phyloP scores from a whole-genome alignment of 495 filamentous ascomycete species.

The Penicillium subrubescens region DNA sequence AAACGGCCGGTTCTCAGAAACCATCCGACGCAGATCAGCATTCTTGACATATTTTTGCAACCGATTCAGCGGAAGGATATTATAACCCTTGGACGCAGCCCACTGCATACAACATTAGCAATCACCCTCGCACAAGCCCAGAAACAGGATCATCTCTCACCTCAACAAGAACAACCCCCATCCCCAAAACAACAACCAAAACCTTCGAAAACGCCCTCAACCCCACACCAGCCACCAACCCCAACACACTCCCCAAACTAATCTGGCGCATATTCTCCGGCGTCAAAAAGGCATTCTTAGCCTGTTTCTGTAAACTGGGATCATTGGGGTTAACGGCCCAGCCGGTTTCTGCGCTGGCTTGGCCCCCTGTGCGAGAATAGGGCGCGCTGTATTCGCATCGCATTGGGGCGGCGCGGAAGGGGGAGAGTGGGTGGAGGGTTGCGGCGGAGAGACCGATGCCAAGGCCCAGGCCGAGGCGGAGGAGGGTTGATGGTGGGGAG shows the following conservation, averaged over 20 bases:
- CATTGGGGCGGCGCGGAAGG: constrained; percentile 42
- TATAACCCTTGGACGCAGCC: constrained; percentile 72
- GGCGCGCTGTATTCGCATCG: constrained; percentile 44
- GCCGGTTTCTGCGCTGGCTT: constrained; percentile 25
- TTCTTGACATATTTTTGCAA: constrained; percentile 61
- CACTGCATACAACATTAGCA: constrained; percentile 47
- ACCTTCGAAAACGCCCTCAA: constrained; percentile 75
- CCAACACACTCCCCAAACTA: constrained; percentile 68
- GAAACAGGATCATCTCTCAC: constrained; percentile 45
- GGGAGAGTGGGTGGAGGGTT: constrained; percentile 38
- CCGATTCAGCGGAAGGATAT: constrained; percentile 63
- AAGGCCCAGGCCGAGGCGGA: constrained; percentile 46
- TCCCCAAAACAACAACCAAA: constrained; percentile 70
- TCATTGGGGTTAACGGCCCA: constrained; percentile 34
- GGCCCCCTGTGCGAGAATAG: constrained; percentile 19
- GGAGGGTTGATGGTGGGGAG: constrained; percentile 33
- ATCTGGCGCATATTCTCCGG: constrained; percentile 64
- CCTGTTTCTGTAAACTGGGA: constrained; percentile 31
- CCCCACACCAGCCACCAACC: constrained; percentile 68
- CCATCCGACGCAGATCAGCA: constrained; percentile 57
- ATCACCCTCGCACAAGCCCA: neutral
- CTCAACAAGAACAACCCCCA: constrained; percentile 70
- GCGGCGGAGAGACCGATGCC: constrained; percentile 37
- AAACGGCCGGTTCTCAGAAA: constrained; percentile 71
- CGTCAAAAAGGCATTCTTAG: constrained; percentile 32